Evolutionary conservation across 805 yeast genomes (phyloP).

Genomic region (Soucietia sequanensis): DNA sequence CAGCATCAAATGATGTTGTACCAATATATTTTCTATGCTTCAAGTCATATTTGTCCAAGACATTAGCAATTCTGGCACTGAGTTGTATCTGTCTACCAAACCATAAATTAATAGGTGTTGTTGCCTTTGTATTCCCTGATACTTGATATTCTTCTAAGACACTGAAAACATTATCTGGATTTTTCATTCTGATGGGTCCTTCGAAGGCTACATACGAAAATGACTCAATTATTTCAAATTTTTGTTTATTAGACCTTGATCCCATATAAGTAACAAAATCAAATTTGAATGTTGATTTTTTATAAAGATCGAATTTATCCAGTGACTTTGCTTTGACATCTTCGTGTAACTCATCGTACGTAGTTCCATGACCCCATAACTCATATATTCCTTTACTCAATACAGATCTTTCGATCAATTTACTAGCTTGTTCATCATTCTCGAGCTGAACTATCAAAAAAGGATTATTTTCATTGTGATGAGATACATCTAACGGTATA

Average conservation of each 20-base stretch:
- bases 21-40: slow-evolving; percentile 86
- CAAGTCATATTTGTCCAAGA: slow-evolving; percentile 76
- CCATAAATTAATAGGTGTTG: slow-evolving; percentile 55
- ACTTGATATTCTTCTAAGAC: slow-evolving; percentile 71
- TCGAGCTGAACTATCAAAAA: slow-evolving; percentile 67
- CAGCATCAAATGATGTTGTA: slow-evolving; percentile 96
- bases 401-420: slow-evolving; percentile 65
- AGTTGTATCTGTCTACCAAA: slow-evolving; percentile 72
- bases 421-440: slow-evolving; percentile 63
- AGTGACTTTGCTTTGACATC: slow-evolving; percentile 36
- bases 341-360: slow-evolving; percentile 57
- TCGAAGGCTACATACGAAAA: slow-evolving; percentile 68
- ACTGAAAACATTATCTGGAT: slow-evolving; percentile 68
- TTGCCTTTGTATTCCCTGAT: slow-evolving; percentile 46
- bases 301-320: slow-evolving; percentile 31
- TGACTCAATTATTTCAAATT: slow-evolving; percentile 61
- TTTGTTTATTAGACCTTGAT: slow-evolving; percentile 49
- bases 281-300: slow-evolving; percentile 67
- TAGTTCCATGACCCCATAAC: slow-evolving; percentile 72
- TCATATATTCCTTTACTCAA: slow-evolving; percentile 78
- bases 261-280: slow-evolving; percentile 81
- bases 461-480: slow-evolving; percentile 61
- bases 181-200: slow-evolving; percentile 77
- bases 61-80: slow-evolving; percentile 60
- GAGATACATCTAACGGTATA: slow-evolving; percentile 57